A percentile compares a stretch with the other conserved stretches of the same genome.
Evolutionary conservation across 352 stramenopile species (phyloP).

Genomic region (Globisporangium alternatum): DNA sequence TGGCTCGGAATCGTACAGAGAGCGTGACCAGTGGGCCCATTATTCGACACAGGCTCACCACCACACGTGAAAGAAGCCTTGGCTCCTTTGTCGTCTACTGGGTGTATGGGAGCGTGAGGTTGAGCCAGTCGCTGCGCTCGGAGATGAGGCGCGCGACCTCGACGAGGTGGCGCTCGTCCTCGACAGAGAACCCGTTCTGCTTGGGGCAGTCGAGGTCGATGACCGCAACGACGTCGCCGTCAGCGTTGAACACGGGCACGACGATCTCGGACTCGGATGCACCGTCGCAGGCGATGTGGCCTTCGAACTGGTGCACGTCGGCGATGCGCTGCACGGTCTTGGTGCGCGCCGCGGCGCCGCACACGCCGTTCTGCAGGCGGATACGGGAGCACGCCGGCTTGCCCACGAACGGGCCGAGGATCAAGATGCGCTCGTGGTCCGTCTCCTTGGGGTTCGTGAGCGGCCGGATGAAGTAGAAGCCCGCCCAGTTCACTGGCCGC

Average conservation of each 20-base stretch:
- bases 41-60: neutral
- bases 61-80: neutral
- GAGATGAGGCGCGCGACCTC: constrained; percentile 55
- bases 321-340: constrained; percentile 71
- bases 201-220: constrained; percentile 78
- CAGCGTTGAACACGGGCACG: constrained; percentile 60
- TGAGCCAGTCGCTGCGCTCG: constrained; percentile 65
- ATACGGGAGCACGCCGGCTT: constrained; percentile 84
- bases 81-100: constrained; percentile 21
- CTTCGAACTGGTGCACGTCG: constrained; percentile 72
- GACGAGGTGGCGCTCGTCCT: constrained; percentile 67
- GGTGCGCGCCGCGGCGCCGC: constrained; percentile 56
- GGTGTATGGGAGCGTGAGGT: constrained; percentile 49
- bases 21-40: neutral
- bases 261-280: constrained; percentile 83
- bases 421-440: constrained; percentile 56
- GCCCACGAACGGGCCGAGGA: constrained; percentile 78
- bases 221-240: constrained; percentile 67
- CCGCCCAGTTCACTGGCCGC: constrained; percentile 76
- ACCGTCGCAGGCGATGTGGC: constrained; percentile 81
- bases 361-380: constrained; percentile 70
- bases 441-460: constrained; percentile 53
- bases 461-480: constrained; percentile 78
- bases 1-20: constrained; percentile 1
- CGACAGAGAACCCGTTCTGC: constrained; percentile 64